phyloP scores from a whole-genome alignment of 345 rosid genomes.

The Salix udensis region DNA sequence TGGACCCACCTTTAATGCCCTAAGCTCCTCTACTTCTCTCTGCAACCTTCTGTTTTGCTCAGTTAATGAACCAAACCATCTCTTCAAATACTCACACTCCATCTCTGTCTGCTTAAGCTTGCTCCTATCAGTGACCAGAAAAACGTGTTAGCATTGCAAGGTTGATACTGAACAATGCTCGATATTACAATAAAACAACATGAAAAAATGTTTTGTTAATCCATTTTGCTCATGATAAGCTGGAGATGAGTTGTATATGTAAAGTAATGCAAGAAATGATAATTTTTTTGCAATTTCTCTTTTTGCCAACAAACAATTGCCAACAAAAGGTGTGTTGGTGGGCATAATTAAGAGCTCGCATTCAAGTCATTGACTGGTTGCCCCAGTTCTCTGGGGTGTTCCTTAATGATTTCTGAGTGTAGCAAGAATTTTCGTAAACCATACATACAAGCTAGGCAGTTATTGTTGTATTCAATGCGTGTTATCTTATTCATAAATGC shows the following conservation, averaged over 20 bases:
- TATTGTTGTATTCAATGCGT: not conserved
- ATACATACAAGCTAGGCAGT: not conserved
- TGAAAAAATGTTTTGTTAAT: not conserved
- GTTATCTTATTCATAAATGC: not conserved
- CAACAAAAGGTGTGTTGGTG: constrained; percentile 4
- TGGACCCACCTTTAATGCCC: constrained; percentile 74
- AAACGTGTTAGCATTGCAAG: not conserved
- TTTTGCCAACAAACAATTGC: constrained; percentile 18
- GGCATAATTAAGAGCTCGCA: constrained; percentile 10
- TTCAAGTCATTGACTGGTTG: not conserved
- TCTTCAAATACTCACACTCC: constrained; percentile 89
- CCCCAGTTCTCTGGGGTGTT: not conserved
- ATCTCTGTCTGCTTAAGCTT: constrained; percentile 93
- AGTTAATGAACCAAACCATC: constrained; percentile 87
- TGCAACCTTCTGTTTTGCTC: constrained; percentile 90
- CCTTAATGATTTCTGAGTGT: not conserved
- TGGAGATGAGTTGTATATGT: not conserved
- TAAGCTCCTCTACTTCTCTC: constrained; percentile 85
- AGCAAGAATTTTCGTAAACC: not conserved
- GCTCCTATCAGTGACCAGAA: constrained; percentile 45
- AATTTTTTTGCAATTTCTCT: not conserved
- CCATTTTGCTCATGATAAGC: not conserved
- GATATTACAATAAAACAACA: not conserved
- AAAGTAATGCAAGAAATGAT: not conserved
- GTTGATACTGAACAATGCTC: not conserved